Evolutionary conservation across 352 stramenopile species (phyloP).

Genomic region (Blastocystis sp.): DNA sequence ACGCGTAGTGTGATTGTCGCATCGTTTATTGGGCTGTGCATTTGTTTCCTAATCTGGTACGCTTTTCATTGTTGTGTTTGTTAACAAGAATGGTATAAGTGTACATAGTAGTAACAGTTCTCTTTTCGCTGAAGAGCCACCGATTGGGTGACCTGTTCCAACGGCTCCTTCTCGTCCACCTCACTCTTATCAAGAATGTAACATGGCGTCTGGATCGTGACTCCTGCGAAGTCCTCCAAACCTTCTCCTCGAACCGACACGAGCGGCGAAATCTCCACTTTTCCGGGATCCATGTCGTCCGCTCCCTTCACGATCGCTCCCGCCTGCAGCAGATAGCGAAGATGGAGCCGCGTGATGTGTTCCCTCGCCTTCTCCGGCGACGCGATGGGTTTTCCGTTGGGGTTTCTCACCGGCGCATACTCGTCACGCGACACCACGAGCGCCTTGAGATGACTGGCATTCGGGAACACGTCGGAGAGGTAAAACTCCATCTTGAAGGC

Average conservation of each 20-base stretch:
- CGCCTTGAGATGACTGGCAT: not conserved
- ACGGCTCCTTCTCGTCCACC: not conserved
- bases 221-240: not conserved
- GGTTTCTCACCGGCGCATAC: slow-evolving; percentile 2
- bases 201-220: not conserved
- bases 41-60: slow-evolving; percentile 48
- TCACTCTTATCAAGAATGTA: not conserved
- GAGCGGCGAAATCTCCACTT: slow-evolving; percentile 40
- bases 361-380: slow-evolving; percentile 15
- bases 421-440: slow-evolving; percentile 14
- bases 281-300: not conserved
- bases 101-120: not conserved
- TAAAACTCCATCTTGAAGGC: slow-evolving; percentile 47
- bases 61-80: slow-evolving; percentile 28
- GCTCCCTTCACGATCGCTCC: not conserved
- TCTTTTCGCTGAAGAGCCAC: not conserved
- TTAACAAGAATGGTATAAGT: not conserved
- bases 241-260: slow-evolving; percentile 5
- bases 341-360: not conserved
- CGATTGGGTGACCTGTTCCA: no score
- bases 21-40: not conserved
- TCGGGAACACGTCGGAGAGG: not conserved
- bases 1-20: slow-evolving; percentile 28
- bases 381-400: not conserved
- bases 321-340: not conserved